Percentiles rank a stretch among this genome's conserved stretches.
These are phyloP conservation scores for Xylaria grammica DNA, from an alignment of 495 filamentous ascomycete species.

Conservation along the genomic window DNA sequence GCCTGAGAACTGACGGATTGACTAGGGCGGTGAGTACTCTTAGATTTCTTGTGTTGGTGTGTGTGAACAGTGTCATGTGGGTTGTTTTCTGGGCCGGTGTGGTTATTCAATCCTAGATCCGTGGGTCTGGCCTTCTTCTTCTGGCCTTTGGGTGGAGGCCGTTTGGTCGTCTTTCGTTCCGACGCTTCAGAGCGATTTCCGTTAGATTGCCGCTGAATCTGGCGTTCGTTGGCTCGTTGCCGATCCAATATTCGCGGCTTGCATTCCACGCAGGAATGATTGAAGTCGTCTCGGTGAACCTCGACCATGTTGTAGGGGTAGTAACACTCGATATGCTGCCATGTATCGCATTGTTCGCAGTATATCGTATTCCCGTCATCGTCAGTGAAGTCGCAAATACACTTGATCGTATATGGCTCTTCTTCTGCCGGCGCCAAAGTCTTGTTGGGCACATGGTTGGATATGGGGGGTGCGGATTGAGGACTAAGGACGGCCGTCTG, in stretches of 20 bases:
- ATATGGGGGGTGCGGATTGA: conserved; percentile 49
- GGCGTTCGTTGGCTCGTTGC: conserved; percentile 71
- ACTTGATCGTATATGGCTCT: conserved; percentile 96
- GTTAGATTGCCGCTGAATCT: conserved; percentile 49
- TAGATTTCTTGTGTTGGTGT: conserved; percentile 67
- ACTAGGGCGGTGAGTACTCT: conserved; percentile 73
- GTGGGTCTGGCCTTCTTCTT: conserved; percentile 72
- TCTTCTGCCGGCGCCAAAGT: conserved; percentile 65
- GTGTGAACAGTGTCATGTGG: conserved; percentile 42
- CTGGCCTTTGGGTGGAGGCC: conserved; percentile 69
- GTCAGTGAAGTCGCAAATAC: conserved; percentile 88
- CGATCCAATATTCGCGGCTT: conserved; percentile 73
- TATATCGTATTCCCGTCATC: conserved; percentile 98
- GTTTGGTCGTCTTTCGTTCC: conserved; percentile 68
- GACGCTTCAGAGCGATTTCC: conserved; percentile 59
- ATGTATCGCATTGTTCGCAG: conserved; percentile 94
- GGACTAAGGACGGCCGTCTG: conserved; percentile 56
- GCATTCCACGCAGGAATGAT: conserved; percentile 88
- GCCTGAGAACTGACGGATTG: conserved; percentile 69
- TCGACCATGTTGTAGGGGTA: conserved; percentile 74
- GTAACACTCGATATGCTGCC: conserved; percentile 98
- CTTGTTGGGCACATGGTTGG: conserved; percentile 63
- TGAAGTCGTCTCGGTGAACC: conserved; percentile 67
- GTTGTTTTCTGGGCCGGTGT: conserved; percentile 37
- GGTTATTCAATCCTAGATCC: conserved; percentile 57